Conservation (phyloP, 1,284 basidiomycete genomes). For the Bondarzewia mesenterica region DNA sequence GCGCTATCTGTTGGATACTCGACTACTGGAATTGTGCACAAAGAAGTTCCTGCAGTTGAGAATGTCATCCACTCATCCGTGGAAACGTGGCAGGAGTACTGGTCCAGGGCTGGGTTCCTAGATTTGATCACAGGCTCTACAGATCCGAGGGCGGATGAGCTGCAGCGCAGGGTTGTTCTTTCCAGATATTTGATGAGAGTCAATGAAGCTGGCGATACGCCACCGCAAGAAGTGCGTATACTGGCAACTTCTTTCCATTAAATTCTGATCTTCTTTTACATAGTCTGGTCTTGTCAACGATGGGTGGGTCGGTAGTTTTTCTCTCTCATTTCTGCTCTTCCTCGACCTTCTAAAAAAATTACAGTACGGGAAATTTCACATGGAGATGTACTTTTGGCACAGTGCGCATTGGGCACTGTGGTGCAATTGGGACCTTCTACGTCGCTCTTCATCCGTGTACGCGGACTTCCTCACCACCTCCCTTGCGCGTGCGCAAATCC, state of each 20-base stretch:
- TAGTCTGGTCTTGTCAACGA: conserved; percentile 52
- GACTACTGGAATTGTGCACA: conserved; percentile 19
- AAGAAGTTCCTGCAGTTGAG: conserved; percentile 15
- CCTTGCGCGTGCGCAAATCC: conserved; percentile 39
- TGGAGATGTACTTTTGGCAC: conserved; percentile 61
- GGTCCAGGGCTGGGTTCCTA: conserved; percentile 43
- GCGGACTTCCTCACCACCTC: conserved; percentile 38
- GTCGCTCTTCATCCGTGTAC: conserved; percentile 36
- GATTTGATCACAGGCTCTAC: conserved; percentile 38
- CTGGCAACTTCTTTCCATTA: neutral
- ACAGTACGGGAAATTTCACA: conserved; percentile 48
- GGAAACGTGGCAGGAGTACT: conserved; percentile 37
- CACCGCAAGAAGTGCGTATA: conserved; percentile 46
- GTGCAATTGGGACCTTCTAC: conserved; percentile 49
- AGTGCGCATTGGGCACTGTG: conserved; percentile 52
- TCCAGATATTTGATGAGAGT: conserved; percentile 51
- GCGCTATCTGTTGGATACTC: conserved; percentile 24
- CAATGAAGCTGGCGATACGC: conserved; percentile 48
- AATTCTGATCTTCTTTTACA: neutral
- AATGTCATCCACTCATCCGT: conserved; percentile 28
- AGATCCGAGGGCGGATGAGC: conserved; percentile 42
- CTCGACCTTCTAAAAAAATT: neutral
- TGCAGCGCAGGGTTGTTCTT: conserved; percentile 48
- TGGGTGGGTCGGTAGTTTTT: conserved; percentile 39
- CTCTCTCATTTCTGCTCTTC: neutral